Base-by-base conservation (phyloP, 768 basidiomycete species). In the Cyathus striatus region DNA sequence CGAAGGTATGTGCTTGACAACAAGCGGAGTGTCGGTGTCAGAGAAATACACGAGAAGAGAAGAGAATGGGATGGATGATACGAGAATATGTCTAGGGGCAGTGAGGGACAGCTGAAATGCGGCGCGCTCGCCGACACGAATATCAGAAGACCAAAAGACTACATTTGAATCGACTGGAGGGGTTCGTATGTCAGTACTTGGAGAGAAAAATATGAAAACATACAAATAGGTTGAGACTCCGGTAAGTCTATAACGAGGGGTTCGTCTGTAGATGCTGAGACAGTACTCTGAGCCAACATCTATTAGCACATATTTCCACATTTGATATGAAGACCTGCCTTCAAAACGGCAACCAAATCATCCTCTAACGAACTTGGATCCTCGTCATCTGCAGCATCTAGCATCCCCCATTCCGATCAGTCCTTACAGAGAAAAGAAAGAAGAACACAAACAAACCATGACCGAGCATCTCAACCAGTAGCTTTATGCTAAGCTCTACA, bases 391-490 rank as follows among this genome's bases (percentile, higher is more conserved):
- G 54, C 59, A 39, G 53, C 43, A 49, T 65, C 70, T 75, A 38
- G 5, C 24, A 44, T n/a, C n/a, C n/a, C n/a, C n/a, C n/a, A n/a
- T n/a, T n/a, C n/a, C n/a, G 12, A 36, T 36, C 25, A 21, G 17
- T 38, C 43, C 45, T 38, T 25, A 22, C 20, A 39, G 38, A n/a
- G n/a, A n/a, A n/a, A n/a, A 41, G 7, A 12, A 17, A 37, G 16
- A 6, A 24, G 21, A 12, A 38, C 41, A 23, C 4, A 42, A 47
- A 57, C 72, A 45, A 40, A 88, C 91, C 85, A 52, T 86, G 79
- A 7, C 79, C 79, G 43, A 95, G 65, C 79, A 94, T 84, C 60
- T 95, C 90, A 9, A 94, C 56, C 43, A 93, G 59, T n/a, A 94
- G 60, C 49, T 71, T 77, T 38, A 92, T 77, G 33, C 83, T 83